Conservation (phyloP, 2,329 filamentous ascomycete species). For the Tricladium varicosporioides region DNA sequence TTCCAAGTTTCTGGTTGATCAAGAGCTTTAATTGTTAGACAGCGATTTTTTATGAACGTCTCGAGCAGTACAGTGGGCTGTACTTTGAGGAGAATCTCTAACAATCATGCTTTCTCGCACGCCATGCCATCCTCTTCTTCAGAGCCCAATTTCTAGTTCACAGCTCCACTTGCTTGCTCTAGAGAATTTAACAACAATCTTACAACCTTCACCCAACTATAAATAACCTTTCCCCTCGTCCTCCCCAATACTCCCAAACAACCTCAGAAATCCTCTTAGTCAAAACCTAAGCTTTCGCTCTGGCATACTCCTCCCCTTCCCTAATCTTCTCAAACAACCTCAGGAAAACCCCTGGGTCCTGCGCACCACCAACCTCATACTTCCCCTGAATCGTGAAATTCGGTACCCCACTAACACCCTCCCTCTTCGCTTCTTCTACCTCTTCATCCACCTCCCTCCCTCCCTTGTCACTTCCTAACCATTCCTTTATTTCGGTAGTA, state of each 20-base stretch:
- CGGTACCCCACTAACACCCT: slow-evolving; percentile 65
- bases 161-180: no score
- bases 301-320: slow-evolving; percentile 29
- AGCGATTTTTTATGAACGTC: no score
- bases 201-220: no score
- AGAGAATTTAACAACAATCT: no score
- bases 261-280: background rate
- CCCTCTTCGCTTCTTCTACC: slow-evolving; percentile 38
- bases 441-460: slow-evolving; percentile 41
- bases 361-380: slow-evolving; percentile 68
- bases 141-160: no score
- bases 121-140: no score
- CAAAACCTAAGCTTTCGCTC: slow-evolving; percentile 9
- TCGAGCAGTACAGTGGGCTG: no score
- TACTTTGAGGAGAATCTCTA: no score
- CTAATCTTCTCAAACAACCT: slow-evolving; percentile 59
- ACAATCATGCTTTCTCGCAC: no score
- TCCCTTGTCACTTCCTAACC: slow-evolving; percentile 54
- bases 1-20: no score
- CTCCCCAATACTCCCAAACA: background rate
- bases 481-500: slow-evolving; percentile 48
- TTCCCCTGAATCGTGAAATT: slow-evolving; percentile 70
- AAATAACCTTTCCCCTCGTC: no score
- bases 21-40: no score
- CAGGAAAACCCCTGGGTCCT: slow-evolving; percentile 67